phyloP scores from a whole-genome alignment of 1,284 basidiomycete species.

The Thelephora terrestris region DNA sequence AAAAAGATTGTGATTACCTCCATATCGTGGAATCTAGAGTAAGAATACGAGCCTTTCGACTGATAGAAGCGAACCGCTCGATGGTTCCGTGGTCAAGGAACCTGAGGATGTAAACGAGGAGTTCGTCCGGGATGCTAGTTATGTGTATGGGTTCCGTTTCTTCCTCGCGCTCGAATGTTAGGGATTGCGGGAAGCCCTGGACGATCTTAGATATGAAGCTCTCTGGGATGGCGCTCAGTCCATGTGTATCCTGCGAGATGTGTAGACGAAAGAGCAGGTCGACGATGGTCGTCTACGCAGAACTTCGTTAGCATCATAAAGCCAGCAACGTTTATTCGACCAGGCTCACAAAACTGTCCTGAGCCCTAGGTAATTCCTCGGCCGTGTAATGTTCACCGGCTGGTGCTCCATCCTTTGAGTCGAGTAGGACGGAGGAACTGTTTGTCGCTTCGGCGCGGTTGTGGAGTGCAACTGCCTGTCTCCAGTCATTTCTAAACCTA shows the following conservation, averaged over 20 bases:
- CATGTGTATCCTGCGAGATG: neutral
- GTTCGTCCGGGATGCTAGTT: slow-evolving; percentile 60
- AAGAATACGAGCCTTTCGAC: slow-evolving; percentile 63
- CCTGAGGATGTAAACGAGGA: slow-evolving; percentile 60
- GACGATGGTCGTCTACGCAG: neutral
- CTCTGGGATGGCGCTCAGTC: slow-evolving; percentile 16
- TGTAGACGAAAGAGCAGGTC: neutral
- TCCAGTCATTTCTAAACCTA: slow-evolving; percentile 67
- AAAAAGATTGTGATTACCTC: slow-evolving; percentile 41
- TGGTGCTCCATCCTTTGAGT: too few relatives aligned
- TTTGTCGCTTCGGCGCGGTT: too few relatives aligned
- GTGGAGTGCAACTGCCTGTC: slow-evolving; percentile 39
- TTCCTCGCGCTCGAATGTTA: slow-evolving; percentile 60
- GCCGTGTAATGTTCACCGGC: too few relatives aligned
- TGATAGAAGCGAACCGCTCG: slow-evolving; percentile 66
- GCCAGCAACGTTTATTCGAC: too few relatives aligned
- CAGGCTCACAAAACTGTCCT: too few relatives aligned
- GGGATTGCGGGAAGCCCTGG: slow-evolving; percentile 34
- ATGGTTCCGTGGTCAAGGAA: slow-evolving; percentile 54
- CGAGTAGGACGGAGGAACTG: too few relatives aligned
- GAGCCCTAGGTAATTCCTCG: too few relatives aligned
- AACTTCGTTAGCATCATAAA: too few relatives aligned
- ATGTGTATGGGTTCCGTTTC: slow-evolving; percentile 50
- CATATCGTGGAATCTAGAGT: slow-evolving; percentile 62
- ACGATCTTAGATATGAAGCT: slow-evolving; percentile 39